Conservation (phyloP, 73 alveolate species). For the Stentor coeruleus region DNA sequence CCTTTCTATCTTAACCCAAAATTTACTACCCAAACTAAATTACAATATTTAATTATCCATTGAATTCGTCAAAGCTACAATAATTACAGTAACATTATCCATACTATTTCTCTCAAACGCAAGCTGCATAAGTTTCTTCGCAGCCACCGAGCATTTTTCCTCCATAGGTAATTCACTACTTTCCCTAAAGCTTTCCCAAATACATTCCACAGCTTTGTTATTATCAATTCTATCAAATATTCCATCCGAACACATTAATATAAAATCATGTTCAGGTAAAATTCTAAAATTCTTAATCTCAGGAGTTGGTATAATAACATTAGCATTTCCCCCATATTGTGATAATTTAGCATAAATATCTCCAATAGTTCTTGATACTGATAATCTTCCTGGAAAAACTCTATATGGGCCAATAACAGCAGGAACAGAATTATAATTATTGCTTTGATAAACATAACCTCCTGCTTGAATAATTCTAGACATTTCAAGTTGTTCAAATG, state of each 20-base stretch:
- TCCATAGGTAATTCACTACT: not conserved
- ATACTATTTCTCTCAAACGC: constrained; percentile 13
- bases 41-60: no score
- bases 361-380: constrained; percentile 93
- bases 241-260: constrained; percentile 82
- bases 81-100: constrained; percentile 10
- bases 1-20: no score
- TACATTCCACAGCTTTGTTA: constrained; percentile 82
- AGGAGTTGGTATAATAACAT: constrained; percentile 90
- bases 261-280: constrained; percentile 65
- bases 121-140: not conserved
- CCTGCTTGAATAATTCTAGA: constrained; percentile 91
- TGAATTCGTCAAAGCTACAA: not conserved
- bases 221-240: constrained; percentile 91
- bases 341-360: constrained; percentile 91
- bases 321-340: constrained; percentile 93
- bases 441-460: constrained; percentile 82
- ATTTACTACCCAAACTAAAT: no score
- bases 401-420: constrained; percentile 87
- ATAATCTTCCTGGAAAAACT: constrained; percentile 96
- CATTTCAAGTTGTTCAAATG: constrained; percentile 90
- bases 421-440: constrained; percentile 2
- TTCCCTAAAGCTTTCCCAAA: constrained; percentile 49
- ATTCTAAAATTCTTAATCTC: constrained; percentile 81
- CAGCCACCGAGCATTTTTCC: not conserved